These are phyloP conservation scores for Petrea volubilis DNA, from an alignment of 257 asterid species.

Conservation along the genomic window DNA sequence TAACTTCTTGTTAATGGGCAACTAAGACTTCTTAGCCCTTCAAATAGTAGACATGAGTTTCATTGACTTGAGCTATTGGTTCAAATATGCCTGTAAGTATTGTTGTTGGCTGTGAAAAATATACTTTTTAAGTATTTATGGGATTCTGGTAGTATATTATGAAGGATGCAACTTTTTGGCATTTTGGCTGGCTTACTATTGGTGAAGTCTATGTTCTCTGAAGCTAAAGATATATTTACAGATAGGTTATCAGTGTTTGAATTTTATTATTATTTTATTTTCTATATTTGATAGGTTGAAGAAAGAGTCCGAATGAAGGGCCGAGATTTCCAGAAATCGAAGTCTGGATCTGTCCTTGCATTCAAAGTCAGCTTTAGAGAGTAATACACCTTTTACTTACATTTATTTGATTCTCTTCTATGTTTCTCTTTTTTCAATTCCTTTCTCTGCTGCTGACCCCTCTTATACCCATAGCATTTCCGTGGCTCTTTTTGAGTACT, in stretches of 20 bases:
- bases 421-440: slow-evolving; percentile 11
- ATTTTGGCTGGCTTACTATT: neutral
- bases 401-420: slow-evolving; percentile 1
- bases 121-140: neutral
- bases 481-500: neutral
- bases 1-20: neutral
- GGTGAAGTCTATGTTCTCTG: neutral
- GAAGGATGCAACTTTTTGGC: neutral
- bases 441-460: neutral
- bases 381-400: slow-evolving; percentile 49
- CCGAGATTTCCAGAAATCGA: slow-evolving; percentile 70
- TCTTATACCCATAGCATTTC: neutral
- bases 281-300: slow-evolving; percentile 65
- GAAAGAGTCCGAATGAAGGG: slow-evolving; percentile 91
- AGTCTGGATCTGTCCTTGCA: slow-evolving; percentile 89
- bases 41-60: neutral
- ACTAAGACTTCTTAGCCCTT: neutral
- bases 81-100: neutral
- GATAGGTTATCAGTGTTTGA: neutral
- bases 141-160: neutral
- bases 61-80: neutral
- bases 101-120: neutral
- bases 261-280: slow-evolving; percentile 12
- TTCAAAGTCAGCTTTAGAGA: slow-evolving; percentile 99
- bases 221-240: neutral